phyloP scores from a whole-genome alignment of 2,329 filamentous ascomycete species.

The Fusarium gaditjirri region DNA sequence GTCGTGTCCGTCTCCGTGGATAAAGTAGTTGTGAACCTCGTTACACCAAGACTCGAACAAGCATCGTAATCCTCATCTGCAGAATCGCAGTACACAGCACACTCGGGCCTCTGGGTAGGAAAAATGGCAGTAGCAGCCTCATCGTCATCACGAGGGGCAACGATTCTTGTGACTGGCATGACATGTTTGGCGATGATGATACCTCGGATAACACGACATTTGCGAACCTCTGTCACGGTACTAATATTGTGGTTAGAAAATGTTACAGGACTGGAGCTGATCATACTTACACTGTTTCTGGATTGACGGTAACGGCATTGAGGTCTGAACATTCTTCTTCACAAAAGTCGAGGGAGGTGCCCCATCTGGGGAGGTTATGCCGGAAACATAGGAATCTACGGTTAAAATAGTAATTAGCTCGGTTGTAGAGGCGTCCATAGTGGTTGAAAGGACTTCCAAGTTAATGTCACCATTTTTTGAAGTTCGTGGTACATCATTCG shows the following conservation, averaged over 20 bases:
- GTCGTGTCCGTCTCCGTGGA: background rate
- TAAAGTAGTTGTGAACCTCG: background rate
- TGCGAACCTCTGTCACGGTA: background rate
- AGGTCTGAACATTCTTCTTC: background rate
- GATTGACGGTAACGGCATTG: background rate
- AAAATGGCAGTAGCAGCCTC: background rate
- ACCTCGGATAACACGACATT: no score
- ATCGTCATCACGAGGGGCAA: background rate
- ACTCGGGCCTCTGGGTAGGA: background rate
- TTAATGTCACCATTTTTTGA: background rate
- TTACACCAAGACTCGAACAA: background rate
- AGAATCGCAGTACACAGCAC: background rate
- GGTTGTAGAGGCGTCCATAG: background rate
- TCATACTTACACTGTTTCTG: background rate
- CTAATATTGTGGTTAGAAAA: background rate
- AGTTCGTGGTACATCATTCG: background rate
- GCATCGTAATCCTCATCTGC: background rate
- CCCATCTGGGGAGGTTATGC: background rate
- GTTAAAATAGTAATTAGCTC: background rate
- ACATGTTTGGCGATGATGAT: background rate
- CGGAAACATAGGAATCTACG: background rate
- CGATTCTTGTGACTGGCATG: background rate
- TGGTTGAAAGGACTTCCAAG: rapidly evolving
- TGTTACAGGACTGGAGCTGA: background rate
- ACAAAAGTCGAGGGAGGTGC: background rate